Base-by-base conservation (phyloP, 1,284 basidiomycete species). In the Athelia psychrophila region DNA sequence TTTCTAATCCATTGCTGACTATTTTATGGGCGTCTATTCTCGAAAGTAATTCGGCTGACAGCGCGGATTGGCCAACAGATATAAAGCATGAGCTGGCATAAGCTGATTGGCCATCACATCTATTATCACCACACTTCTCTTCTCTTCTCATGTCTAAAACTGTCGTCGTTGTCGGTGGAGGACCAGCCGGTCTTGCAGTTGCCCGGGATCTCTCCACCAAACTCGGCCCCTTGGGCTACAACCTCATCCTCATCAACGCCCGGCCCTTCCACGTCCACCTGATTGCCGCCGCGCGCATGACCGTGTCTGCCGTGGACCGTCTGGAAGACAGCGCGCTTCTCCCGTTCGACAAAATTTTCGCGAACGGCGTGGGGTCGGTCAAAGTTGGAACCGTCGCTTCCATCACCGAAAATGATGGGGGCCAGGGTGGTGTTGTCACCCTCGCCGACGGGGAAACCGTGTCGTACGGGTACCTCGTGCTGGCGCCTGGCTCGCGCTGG, bases 401-500 rank as follows among this genome's bases (percentile, higher is more conserved):
- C 36, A 70, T 81, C 54, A 66, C 72, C 40, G 62, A 67, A 49
- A 58, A 56, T 12, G 64, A 58, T 6, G 56, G 60, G 1, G 64
- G 62, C 5, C 59, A 64, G n/a, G 72, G 74, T 9, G 77, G 77
- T 1, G 54, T 62, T 3, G 64, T 81, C 33, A 56, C 73, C 0
- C 67, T 80, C 20, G 63, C 69, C 48, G 58, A 60, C 50, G 75
- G 73, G n/a, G 76, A 78, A 56, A 59, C 57, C 19, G 53, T 82
- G 18, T 55, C 63, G 4, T 81, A 77, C 53, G 67, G 70, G 18
- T 58, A 66, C 36, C 73, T 82, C 45, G 65, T 81, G 16, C 56
- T 82, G 33, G 74, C 80, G 0, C 69, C 80, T 1, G 81, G 80
- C 3, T 67, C 68, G 22, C 60, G 56, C 6, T 82, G 77, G 78